Evolutionary conservation across 331 rosid genomes (phyloP), one percentile per base, ranked within the genome.

Genomic region (Cucumis variabilis): DNA sequence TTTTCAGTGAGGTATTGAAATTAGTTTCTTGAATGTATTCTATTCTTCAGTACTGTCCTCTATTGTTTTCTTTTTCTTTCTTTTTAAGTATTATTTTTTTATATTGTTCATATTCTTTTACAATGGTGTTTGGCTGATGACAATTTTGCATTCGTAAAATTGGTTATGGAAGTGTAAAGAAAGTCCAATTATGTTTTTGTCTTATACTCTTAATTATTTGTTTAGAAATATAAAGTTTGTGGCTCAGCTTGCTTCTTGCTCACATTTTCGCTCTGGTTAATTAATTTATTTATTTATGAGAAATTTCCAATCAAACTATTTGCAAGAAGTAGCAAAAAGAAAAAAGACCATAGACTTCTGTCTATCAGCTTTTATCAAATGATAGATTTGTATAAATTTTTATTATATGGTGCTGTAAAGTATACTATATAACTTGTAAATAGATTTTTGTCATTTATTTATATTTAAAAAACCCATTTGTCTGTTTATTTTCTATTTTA

Each of bases 21-120:
- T 79, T 7, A 14, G 48, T 55, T 55, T 80, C 69, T 80, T 80
- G 8, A 58, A 55, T 55, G 8, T 28, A 55, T 55, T 80, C 46
- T 19, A 80, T 80, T 79, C 84, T 27, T 80, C 50, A 55, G 17
- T 16, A 81, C 27, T 80, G 7, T 53, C 11, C 68, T 81, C 85
- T 28, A 58, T 10, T 53, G 11, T 28, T 28, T 55, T 30, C 0
- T 30, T 13, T 20, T 55, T 58, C 0, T 17, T 80, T 48, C 2
- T 9, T 15, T 51, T 17, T 41, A 1, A 16, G n/a, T 14, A 37
- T 33, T 37, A 70, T 37, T 37, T 28, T 51, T 58, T 81, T 50
- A 19, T 60, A 81, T 81, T 81, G 70, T 81, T 81, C 51, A 81
- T 81, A 81, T 81, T 81, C 85, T 55, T 81, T 81, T 81, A 60